Evolutionary conservation across 345 rosid species (phyloP), one percentile per base, ranked within the genome.

Genomic region (Gossypium arboreum): DNA sequence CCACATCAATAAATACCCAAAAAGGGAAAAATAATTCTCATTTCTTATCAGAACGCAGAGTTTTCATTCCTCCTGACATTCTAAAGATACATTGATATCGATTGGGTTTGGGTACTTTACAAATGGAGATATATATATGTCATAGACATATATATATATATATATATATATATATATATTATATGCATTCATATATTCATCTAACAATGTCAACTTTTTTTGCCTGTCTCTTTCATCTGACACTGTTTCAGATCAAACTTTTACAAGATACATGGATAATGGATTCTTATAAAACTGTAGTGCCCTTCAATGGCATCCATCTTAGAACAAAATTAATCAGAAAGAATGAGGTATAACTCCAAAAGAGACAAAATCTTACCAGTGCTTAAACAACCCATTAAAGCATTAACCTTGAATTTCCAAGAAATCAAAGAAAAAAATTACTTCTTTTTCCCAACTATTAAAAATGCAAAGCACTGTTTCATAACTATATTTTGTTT

Each of bases 41-140:
- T 56, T 41, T 73, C 67, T 59, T 62, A 47, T 71, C 57, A 56
- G 56, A 25, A 41, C 8, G 24, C 44, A 61, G 18, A 72, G 71
- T 59, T 50, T 56, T 34, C 41, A 34, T 34, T 7, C 41, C 18
- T 54, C 68, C 87, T 84, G 86, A 82, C 87, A 82, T 83, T 81
- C 85, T 80, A 79, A 74, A 85, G 83, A 79, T 85, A 75, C 62
- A 72, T 73, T 68, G 78, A 71, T 77, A 81, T 78, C 81, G 18
- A 48, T 57, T 62, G 75, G 71, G 65, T 57, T 57, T 62, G 75
- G 71, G 65, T 57, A 74, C 75, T 63, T 16, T 60, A 9, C 54
- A 61, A 47, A 76, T 80, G 55, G 27, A 45, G 68, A 22, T 3
- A 54, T 52, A 54, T 29, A 56, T 34, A 24, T 72, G 68, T 20